Evolutionary conservation across 2,329 filamentous ascomycete genomes (phyloP).

Genomic region (Alternaria triticina): DNA sequence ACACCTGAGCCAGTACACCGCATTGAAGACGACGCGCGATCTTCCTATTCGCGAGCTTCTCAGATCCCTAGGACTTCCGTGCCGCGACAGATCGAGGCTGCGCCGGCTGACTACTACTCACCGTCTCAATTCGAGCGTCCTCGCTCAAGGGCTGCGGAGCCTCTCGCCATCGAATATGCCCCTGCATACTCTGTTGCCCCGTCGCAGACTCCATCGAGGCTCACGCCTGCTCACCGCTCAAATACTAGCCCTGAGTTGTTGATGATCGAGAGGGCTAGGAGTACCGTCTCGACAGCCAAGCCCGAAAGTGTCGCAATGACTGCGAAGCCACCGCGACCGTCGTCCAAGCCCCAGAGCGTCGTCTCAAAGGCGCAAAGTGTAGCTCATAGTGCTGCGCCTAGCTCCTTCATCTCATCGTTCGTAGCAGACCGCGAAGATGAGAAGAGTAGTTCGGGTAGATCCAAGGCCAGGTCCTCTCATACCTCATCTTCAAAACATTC

Average conservation of each 20-base stretch:
- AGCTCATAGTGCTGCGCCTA: slow-evolving; percentile 24
- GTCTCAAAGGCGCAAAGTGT: slow-evolving; percentile 11
- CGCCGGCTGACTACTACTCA: slow-evolving; percentile 43
- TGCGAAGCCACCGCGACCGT: slow-evolving; percentile 11
- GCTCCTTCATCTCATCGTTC: slow-evolving; percentile 47
- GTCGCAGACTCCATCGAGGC: slow-evolving; percentile 31
- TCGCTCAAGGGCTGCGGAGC: slow-evolving; percentile 32
- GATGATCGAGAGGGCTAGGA: slow-evolving; percentile 30
- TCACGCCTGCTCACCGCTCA: slow-evolving; percentile 34
- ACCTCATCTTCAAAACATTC: slow-evolving; percentile 35
- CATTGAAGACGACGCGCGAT: slow-evolving; percentile 48
- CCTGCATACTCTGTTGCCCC: slow-evolving; percentile 41
- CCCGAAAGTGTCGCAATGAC: slow-evolving; percentile 20
- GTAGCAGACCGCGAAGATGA: slow-evolving; percentile 39
- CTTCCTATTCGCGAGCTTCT: slow-evolving; percentile 36
- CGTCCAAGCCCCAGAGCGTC: slow-evolving; percentile 15
- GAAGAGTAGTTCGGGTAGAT: slow-evolving; percentile 40
- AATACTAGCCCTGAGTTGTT: slow-evolving; percentile 40
- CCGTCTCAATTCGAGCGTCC: slow-evolving; percentile 41
- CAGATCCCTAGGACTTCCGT: slow-evolving; percentile 21
- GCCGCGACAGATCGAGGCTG: slow-evolving; percentile 49
- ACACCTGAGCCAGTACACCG: slow-evolving; percentile 40
- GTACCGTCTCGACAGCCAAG: slow-evolving; percentile 21
- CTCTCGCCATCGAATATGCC: slow-evolving; percentile 42
- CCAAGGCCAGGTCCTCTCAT: slow-evolving; percentile 41